These are phyloP conservation scores for Pythium brassicae DNA, from an alignment of 352 stramenopile species.

Conservation along the genomic window DNA sequence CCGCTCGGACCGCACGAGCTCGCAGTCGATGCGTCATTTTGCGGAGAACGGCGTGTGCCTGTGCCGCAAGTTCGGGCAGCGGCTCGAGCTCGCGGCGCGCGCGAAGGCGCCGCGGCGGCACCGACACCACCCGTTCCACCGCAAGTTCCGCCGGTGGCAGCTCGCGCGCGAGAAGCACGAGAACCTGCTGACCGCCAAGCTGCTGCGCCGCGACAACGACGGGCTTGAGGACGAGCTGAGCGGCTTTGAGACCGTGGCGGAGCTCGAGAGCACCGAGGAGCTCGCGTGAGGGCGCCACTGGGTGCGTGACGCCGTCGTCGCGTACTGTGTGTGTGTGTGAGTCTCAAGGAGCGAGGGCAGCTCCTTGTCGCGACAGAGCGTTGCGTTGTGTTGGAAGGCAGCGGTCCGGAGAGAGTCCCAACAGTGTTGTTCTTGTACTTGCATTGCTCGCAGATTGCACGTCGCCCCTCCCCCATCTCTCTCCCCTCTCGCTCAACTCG, in stretches of 20 bases:
- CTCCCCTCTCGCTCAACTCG: no score
- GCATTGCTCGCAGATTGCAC: no score
- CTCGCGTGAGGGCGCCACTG: background rate
- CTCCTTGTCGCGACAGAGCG: no score
- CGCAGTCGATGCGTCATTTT: slow-evolving; percentile 6
- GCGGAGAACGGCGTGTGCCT: slow-evolving; percentile 35
- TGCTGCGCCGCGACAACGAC: slow-evolving; percentile 9
- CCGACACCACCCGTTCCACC: slow-evolving; percentile 9
- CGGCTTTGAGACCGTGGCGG: slow-evolving; percentile 11
- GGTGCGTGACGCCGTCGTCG: no score
- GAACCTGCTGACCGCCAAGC: slow-evolving; percentile 14
- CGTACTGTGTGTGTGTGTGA: background rate
- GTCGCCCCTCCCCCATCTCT: no score
- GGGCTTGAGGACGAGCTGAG: slow-evolving; percentile 8
- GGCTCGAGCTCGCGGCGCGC: slow-evolving; percentile 25
- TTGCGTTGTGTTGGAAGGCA: no score
- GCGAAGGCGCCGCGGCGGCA: slow-evolving; percentile 19
- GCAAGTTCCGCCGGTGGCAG: slow-evolving; percentile 5
- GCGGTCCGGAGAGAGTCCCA: no score
- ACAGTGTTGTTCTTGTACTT: no score
- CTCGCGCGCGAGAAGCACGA: slow-evolving; percentile 2
- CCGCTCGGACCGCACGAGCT: slow-evolving; percentile 10
- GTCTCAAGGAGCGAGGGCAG: no score
- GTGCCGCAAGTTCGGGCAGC: slow-evolving; percentile 53
- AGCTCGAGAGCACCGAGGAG: slow-evolving; percentile 3